These are phyloP conservation scores for Lentinula boryana DNA, from an alignment of 768 basidiomycete genomes.

Conservation along the genomic window DNA sequence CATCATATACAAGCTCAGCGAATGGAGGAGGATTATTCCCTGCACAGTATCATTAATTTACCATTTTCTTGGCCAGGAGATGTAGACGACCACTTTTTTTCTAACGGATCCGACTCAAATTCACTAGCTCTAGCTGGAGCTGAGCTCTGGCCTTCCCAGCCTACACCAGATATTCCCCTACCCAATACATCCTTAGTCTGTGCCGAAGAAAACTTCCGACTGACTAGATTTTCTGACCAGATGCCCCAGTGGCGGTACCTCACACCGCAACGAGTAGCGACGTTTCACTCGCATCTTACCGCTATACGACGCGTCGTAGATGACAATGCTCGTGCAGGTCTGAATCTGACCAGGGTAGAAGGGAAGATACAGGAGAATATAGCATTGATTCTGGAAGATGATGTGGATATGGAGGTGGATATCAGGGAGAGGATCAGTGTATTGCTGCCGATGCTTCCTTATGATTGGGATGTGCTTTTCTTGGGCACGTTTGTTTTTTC, in stretches of 20 bases:
- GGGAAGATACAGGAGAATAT: slow-evolving; percentile 8
- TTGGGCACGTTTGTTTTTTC: slow-evolving; percentile 26
- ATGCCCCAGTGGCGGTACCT: slow-evolving; percentile 16
- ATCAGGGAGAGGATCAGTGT: slow-evolving; percentile 22
- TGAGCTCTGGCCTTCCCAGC: slow-evolving; percentile 1
- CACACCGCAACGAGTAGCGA: slow-evolving; percentile 38
- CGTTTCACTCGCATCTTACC: slow-evolving; percentile 41
- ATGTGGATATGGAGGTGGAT: slow-evolving; percentile 45
- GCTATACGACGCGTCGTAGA: slow-evolving; percentile 25
- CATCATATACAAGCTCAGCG: slow-evolving; percentile 2
- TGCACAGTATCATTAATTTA: not conserved
- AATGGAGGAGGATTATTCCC: not conserved
- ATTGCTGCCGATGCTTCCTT: slow-evolving; percentile 32
- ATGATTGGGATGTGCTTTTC: slow-evolving; percentile 45
- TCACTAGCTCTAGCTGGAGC: not conserved
- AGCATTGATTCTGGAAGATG: slow-evolving; percentile 42
- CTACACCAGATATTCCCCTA: not conserved
- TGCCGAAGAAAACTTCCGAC: slow-evolving; percentile 1
- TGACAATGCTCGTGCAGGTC: slow-evolving; percentile 13
- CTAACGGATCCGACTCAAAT: not conserved
- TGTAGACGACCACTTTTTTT: not conserved
- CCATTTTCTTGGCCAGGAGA: slow-evolving; percentile 6
- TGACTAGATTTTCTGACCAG: not conserved
- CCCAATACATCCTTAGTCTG: not conserved
- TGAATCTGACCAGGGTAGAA: not conserved